Percentiles rank a stretch among this genome's conserved stretches.
Conservation (phyloP, 2,329 filamentous ascomycete genomes). For the Ceratocystiopsis brevicomis region DNA sequence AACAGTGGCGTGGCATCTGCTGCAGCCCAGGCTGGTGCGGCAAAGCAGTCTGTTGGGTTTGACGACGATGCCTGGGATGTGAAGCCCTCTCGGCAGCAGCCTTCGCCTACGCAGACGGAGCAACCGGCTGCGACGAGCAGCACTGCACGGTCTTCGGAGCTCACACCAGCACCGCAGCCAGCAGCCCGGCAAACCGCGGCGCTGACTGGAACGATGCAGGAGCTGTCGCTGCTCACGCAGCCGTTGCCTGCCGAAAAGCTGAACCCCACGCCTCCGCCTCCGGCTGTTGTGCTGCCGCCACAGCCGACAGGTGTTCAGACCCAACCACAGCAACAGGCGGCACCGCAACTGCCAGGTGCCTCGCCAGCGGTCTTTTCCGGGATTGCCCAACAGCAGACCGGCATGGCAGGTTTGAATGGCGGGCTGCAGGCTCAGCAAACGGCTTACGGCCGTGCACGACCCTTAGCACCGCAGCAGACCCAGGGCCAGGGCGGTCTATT, state of each 20-base stretch:
- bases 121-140: slow-evolving; percentile 17
- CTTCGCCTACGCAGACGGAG: slow-evolving; percentile 19
- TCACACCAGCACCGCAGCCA: slow-evolving; percentile 14
- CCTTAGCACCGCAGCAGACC: slow-evolving; percentile 45
- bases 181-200: slow-evolving; percentile 22
- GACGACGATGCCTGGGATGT: slow-evolving; percentile 97
- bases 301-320: slow-evolving; percentile 14
- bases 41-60: slow-evolving; percentile 36
- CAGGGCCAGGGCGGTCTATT: slow-evolving; percentile 44
- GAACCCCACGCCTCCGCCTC: slow-evolving; percentile 12
- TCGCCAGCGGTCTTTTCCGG: slow-evolving; percentile 39
- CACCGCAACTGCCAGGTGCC: slow-evolving; percentile 31
- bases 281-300: slow-evolving; percentile 16
- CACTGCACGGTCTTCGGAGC: slow-evolving; percentile 17
- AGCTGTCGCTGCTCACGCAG: slow-evolving; percentile 33
- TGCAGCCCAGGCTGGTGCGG: slow-evolving; percentile 11
- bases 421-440: slow-evolving; percentile 21
- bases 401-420: slow-evolving; percentile 20
- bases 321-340: slow-evolving; percentile 5
- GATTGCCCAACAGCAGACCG: slow-evolving; percentile 28
- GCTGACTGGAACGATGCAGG: slow-evolving; percentile 49
- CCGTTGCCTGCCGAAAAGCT: slow-evolving; percentile 32
- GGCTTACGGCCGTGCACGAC: slow-evolving; percentile 44
- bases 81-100: slow-evolving; percentile 51
- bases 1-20: slow-evolving; percentile 18